Evolutionary conservation across 805 yeast genomes (phyloP), one percentile per base, ranked within the genome.

Genomic region (Candida suzukii): DNA sequence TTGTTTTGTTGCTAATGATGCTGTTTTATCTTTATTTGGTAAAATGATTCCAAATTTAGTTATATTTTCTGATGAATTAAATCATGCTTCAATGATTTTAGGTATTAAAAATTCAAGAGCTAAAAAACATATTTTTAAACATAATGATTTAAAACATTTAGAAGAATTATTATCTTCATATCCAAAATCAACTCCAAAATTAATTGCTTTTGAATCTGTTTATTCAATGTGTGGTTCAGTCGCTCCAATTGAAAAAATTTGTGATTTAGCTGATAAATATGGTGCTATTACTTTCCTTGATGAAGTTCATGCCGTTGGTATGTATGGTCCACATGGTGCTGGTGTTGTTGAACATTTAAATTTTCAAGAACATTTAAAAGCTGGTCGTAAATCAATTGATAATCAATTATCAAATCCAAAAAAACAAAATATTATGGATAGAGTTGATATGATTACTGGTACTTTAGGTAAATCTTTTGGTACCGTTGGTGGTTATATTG

Each of bases 301-400:
- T 63, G 99, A 93, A 66, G 99, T 93, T 30, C 99, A 93, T 58
- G 98, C 99, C 28, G 98, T 93, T 37, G 99, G 99, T 42, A 76
- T 93, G 82, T 93, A 93, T 60, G 99, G 99, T 55, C 98, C 99
- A 45, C 96, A 86, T 56, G 99, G 99, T 59, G 99, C 96, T 27
- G 99, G 99, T 68, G 98, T 93, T 41, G 96, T 98, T 37, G 99
- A 93, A 66, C 99, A 93, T 62, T 71, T 84, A 55, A 87, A 93
- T 66, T 93, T 88, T 53, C 86, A 86, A 37, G 79, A 80, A 41
- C 95, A 91, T 60, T 76, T 86, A 57, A 60, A 68, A 44, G 63
- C 80, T 14, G 93, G 93, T 50, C 17, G 35, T n/a, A 31, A 31
- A n/a, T 31, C 35, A 31, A 17, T 31, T 12, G 22, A 31, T 31